Evolutionary conservation across 2,329 filamentous ascomycete species (phyloP), one percentile per base, ranked within the genome.

Genomic region (Verticillium zaregamsianum): DNA sequence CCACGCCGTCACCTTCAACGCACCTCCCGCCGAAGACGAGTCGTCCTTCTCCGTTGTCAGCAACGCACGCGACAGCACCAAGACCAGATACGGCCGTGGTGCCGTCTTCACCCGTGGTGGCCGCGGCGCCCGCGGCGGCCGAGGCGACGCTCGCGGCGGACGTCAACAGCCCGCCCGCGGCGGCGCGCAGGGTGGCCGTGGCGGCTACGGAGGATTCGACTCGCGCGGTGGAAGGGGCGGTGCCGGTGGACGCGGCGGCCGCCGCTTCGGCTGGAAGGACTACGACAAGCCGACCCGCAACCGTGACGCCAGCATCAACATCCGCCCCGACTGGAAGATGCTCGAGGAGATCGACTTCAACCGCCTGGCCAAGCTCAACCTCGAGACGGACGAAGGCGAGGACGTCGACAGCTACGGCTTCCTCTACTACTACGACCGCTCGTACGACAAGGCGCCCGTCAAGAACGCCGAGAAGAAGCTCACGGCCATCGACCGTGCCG

Each of bases 281-380:
- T 97, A 93, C 75, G 95, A 99, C 82, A 98, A 98, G 88, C 95
- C 95, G 64, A 87, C 94, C 76, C 90, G 95, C 72, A 97, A 96
- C 79, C 91, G 95, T 64, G 95, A 99, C 80, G 91, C 94, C 12
- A 97, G 93, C 39, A 92, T 99, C 73, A 94, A 94, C 80, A 93
- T 98, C 78, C 96, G 96, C 80, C 87, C 93, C 25, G 93, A 97
- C 76, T 99, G 95, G 95, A 86, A 88, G 73, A 86, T 99, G 80
- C 83, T 97, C 71, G 95, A 99, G 81, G 95, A 99, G 84, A 97
- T 99, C 76, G 95, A 99, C 78, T 99, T 96, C 81, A 94, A 92
- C 81, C 90, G 95, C 68, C 86, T 99, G 69, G 85, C 87, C 69
- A 99, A 99, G 86, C 86, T 99, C 71, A 99, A 97, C 80, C 86